Evolutionary conservation across 441 rosid genomes (phyloP), one percentile per base, ranked within the genome.

Genomic region (Populus hybrid): DNA sequence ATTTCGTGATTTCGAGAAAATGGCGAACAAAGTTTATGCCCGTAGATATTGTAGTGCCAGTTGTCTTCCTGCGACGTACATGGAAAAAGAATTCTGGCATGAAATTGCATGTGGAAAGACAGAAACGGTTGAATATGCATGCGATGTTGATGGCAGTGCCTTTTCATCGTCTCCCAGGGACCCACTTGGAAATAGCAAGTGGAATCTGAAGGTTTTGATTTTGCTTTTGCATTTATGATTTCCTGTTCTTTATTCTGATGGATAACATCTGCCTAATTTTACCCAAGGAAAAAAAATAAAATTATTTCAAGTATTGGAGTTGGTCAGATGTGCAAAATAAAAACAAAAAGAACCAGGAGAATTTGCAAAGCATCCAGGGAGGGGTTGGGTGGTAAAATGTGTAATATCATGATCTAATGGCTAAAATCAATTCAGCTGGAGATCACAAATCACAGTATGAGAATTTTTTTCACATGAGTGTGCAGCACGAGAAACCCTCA

Each of bases 131-230:
- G 98, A 97, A 86, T 97, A 97, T 89, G 99, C 98, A 72, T 97
- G 99, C 72, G 98, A 97, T 86, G 98, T 97, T 88, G 99, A 97
- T 82, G 99, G 99, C 76, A 94, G 94, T 83, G 99, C 99, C 82
- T 97, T 94, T 84, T 94, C 98, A 82, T 94, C 97, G 74, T 91
- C 91, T 80, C 86, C 89, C 78, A 79, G 78, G 77, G 98, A 94
- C 82, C 94, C 89, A 1, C 95, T 97, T 79, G 99, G 99, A 86
- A 89, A 82, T 89, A 93, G 99, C 93, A 91, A 94, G 81, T 94
- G 97, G 95, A 97, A 94, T 87, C 92, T 97, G 85, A 95, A 94
- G 95, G 99, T 97, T 81, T 81, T 81, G 63, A 75, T 86, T 75
- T 85, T 71, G 71, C 81, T 83, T 64, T 36, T 12, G 14, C 72